Conservation (phyloP, 352 stramenopile species). For the Globisporangium camurandrum region DNA sequence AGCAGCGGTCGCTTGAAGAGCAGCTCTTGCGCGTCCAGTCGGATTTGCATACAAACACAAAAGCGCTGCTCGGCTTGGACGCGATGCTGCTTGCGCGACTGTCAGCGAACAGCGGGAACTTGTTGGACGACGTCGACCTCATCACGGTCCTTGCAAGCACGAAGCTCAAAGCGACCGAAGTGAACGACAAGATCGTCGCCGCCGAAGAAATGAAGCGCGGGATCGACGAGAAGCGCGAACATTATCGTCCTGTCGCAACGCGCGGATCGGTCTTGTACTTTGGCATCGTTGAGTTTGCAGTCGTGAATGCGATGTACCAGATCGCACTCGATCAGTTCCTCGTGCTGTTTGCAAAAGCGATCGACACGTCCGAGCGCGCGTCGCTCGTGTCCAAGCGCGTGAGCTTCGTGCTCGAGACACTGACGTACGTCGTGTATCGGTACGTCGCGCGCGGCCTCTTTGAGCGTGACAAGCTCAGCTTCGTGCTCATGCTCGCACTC, state of each 20-base stretch:
- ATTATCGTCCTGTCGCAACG: constrained; percentile 86
- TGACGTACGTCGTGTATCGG: constrained; percentile 77
- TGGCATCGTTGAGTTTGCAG: constrained; percentile 78
- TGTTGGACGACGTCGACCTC: constrained; percentile 86
- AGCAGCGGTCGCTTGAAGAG: constrained; percentile 87
- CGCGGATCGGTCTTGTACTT: constrained; percentile 88
- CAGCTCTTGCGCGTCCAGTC: constrained; percentile 81
- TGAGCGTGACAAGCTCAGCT: constrained; percentile 67
- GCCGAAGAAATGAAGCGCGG: constrained; percentile 81
- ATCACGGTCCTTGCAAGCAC: constrained; percentile 82
- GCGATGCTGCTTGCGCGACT: constrained; percentile 80
- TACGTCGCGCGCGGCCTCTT: constrained; percentile 76
- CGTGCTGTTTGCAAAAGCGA: constrained; percentile 73
- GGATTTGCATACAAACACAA: constrained; percentile 83
- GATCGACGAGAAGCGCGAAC: constrained; percentile 89
- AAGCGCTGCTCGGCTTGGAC: constrained; percentile 80
- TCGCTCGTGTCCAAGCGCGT: constrained; percentile 80
- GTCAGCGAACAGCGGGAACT: constrained; percentile 79
- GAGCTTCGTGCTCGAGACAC: constrained; percentile 78
- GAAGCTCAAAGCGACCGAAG: constrained; percentile 86
- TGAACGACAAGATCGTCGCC: constrained; percentile 87
- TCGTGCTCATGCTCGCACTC: constrained; percentile 56
- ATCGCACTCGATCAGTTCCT: constrained; percentile 88
- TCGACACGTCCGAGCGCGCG: constrained; percentile 79
- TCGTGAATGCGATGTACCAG: constrained; percentile 90